phyloP scores from a whole-genome alignment of 2,329 filamentous ascomycete species.

The Pseudogymnoascus sp. region DNA sequence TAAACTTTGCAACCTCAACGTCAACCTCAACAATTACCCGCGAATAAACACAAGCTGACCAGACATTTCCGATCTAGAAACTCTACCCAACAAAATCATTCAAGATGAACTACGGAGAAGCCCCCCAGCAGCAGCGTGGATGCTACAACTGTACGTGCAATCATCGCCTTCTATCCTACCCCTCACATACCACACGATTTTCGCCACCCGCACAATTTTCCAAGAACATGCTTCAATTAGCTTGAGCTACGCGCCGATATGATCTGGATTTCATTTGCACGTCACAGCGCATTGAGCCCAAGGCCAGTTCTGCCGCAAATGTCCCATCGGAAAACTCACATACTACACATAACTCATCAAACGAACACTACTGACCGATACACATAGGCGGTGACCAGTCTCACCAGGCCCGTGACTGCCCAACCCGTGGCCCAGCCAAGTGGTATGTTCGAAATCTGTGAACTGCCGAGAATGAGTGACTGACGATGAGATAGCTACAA shows the following conservation, averaged over 20 bases:
- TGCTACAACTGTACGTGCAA: constrained; percentile 44
- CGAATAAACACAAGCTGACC: neutral
- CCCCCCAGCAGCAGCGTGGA: constrained; percentile 29
- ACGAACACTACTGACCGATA: neutral
- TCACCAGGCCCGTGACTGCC: constrained; percentile 81
- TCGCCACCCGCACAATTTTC: neutral
- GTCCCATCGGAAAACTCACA: neutral
- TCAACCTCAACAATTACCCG: neutral
- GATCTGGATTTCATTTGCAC: neutral
- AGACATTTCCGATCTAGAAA: neutral
- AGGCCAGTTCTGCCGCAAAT: neutral
- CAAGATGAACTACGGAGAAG: constrained; percentile 27
- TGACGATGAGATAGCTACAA: constrained; percentile 55
- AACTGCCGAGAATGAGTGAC: constrained; percentile 10
- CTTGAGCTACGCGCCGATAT: neutral
- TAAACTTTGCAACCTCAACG: neutral
- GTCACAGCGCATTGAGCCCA: neutral
- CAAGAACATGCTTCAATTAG: neutral
- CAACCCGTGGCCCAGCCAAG: constrained; percentile 73
- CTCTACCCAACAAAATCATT: constrained; percentile 8
- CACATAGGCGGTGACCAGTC: constrained; percentile 59
- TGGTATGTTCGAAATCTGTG: constrained; percentile 48
- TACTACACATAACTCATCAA: neutral
- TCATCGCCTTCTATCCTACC: neutral
- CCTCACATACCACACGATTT: neutral